Percentiles rank a stretch among this genome's conserved stretches.
Evolutionary conservation across 1,284 basidiomycete genomes (phyloP).

Genomic region (Cryptococcus wingfieldii): DNA sequence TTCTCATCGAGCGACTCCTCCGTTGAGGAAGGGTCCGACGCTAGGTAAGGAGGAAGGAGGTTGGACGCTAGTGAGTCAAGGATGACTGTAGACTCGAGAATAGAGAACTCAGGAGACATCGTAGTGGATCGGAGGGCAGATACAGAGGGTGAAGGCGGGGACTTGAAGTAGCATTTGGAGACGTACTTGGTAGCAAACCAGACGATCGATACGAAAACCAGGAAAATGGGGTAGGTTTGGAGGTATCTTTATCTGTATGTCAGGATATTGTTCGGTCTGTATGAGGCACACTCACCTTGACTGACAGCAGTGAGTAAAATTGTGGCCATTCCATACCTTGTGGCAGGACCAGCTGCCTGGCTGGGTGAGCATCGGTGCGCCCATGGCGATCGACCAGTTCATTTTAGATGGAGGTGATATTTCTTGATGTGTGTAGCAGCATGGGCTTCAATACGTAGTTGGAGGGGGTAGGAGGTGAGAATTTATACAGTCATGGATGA

Average conservation of each 20-base stretch:
- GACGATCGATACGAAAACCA: conserved; percentile 27
- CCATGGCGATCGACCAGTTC: no score
- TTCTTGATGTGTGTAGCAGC: no score
- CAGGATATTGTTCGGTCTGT: conserved; percentile 9
- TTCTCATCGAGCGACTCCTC: conserved; percentile 5
- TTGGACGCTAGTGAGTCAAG: conserved; percentile 29
- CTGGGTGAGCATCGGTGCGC: no score
- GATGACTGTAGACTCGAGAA: conserved; percentile 42
- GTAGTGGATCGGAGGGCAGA: conserved; percentile 24
- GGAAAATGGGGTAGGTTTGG: conserved; percentile 33
- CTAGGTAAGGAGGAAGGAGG: conserved; percentile 11
- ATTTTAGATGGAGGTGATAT: no score
- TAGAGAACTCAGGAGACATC: conserved; percentile 29
- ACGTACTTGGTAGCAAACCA: conserved; percentile 14
- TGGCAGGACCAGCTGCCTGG: conserved; percentile 10
- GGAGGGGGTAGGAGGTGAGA: no score
- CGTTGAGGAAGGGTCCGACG: background rate
- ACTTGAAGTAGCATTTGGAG: background rate
- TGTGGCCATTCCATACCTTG: conserved; percentile 48
- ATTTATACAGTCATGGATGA: no score
- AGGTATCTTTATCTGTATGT: conserved; percentile 7
- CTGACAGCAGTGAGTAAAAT: conserved; percentile 47
- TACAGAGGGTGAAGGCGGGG: background rate
- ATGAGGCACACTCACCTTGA: conserved; percentile 28
- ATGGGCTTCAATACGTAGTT: no score